Evolutionary conservation across 73 alveolate species (phyloP).

Genomic region (Paramecium tetraurelia): DNA sequence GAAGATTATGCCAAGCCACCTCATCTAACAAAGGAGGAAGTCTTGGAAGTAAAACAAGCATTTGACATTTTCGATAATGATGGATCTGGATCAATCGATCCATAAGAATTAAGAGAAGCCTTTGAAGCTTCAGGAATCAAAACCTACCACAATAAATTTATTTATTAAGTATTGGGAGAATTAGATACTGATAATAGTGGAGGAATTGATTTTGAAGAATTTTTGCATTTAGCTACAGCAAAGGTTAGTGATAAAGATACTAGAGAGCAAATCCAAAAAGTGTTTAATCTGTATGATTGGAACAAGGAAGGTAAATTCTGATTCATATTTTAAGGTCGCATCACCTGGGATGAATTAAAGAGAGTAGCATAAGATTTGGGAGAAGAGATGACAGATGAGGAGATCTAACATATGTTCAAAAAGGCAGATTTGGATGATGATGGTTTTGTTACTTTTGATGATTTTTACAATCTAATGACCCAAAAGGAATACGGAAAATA

Average conservation of each 20-base stretch:
- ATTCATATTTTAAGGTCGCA: conserved; percentile 58
- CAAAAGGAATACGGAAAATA: conserved; percentile 29
- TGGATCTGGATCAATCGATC: conserved; percentile 93
- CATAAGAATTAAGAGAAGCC: conserved; percentile 91
- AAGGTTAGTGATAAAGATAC: conserved; percentile 59
- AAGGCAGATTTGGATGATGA: conserved; percentile 55
- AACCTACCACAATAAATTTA: conserved; percentile 83
- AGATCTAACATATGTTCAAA: conserved; percentile 85
- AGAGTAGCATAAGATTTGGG: conserved; percentile 92
- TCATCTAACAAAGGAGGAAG: conserved; percentile 60
- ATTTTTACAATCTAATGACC: conserved; percentile 51
- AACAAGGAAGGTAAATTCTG: conserved; percentile 27
- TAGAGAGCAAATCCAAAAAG: conserved; percentile 43
- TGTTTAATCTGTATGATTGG: conserved; percentile 51
- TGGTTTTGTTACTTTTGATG: conserved; percentile 56
- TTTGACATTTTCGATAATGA: conserved; percentile 81
- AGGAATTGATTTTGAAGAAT: conserved; percentile 93
- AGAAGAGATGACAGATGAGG: conserved; percentile 95
- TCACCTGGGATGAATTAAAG: conserved; percentile 80
- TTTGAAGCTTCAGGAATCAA: conserved; percentile 89
- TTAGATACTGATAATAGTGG: conserved; percentile 89
- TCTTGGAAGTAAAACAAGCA: conserved; percentile 12
- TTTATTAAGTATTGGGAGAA: conserved; percentile 90
- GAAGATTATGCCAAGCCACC: conserved; percentile 75
- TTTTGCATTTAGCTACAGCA: conserved; percentile 77